Percentiles rank a stretch among this genome's conserved stretches.
Conservation (phyloP, 2,329 filamentous ascomycete species). For the Talaromyces sp. region DNA sequence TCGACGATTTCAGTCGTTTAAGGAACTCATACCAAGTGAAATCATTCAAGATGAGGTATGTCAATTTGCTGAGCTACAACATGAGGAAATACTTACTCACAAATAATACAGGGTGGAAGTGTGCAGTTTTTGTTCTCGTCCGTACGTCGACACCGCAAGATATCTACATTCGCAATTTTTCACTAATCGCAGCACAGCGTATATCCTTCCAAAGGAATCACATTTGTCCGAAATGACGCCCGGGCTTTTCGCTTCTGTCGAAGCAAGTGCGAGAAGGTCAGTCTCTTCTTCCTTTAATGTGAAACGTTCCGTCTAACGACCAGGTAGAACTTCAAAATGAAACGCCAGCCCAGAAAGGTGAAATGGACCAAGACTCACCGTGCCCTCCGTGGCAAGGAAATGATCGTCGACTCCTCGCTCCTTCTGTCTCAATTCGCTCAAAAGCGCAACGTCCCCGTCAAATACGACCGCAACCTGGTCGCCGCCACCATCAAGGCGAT, state of each 20-base stretch:
- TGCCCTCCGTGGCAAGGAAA: conserved; percentile 75
- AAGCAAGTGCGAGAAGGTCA: conserved; percentile 60
- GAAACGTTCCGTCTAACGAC: background rate
- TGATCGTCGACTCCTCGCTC: conserved; percentile 92
- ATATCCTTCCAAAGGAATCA: conserved; percentile 65
- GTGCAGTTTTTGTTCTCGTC: conserved; percentile 69
- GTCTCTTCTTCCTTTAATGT: background rate
- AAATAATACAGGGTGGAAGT: conserved; percentile 49
- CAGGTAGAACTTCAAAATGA: conserved; percentile 80
- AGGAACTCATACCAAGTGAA: background rate
- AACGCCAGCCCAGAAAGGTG: conserved; percentile 93
- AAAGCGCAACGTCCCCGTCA: conserved; percentile 87
- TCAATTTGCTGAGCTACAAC: background rate
- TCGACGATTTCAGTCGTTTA: background rate
- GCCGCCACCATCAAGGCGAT: conserved; percentile 86
- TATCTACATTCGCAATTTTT: background rate
- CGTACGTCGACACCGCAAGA: conserved; percentile 28
- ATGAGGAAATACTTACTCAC: background rate
- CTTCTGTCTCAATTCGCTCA: conserved; percentile 70
- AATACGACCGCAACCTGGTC: conserved; percentile 92
- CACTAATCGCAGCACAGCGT: conserved; percentile 30
- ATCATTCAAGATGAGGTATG: conserved; percentile 24
- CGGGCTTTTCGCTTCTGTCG: conserved; percentile 66
- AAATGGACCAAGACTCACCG: conserved; percentile 97
- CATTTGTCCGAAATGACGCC: conserved; percentile 65